Evolutionary conservation across 768 basidiomycete species (phyloP), one percentile per base, ranked within the genome.

Genomic region (Boletus reticulatus): DNA sequence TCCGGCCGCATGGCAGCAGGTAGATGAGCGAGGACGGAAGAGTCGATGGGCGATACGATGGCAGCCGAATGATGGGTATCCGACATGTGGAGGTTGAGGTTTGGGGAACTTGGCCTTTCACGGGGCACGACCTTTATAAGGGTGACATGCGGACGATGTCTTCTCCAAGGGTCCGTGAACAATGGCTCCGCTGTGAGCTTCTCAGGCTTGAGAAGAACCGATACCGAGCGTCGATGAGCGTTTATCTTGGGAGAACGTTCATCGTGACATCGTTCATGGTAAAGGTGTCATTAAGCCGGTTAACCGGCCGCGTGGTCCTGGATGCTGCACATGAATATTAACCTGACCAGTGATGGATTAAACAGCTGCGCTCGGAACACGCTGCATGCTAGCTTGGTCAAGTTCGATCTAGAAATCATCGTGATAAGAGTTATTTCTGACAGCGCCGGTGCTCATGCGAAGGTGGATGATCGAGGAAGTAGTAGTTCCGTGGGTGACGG

Each of bases 91-190:
- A 27, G 27, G 27, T 3, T 39, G n/a, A 27, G 32, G 47, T 36
- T 52, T 9, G 49, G 54, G 22, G 41, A 24, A 20, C 31, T 50
- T 29, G 7, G 8, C 36, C 42, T 34, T 44, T 20, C 31, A 53
- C 45, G 36, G 31, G 45, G 13, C 16, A 29, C 36, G 43, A 14
- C 44, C 37, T 56, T 67, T 68, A 62, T 55, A 54, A 56, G 37
- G 22, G 37, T 19, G 45, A 34, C 17, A 38, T 46, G 57, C 44
- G 31, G 17, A 48, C 60, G 42, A 50, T 8, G 45, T 6, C 32
- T 19, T 29, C 31, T 47, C 43, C 49, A 47, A 49, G 41, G 37
- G 53, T 36, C 58, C 52, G 53, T n/a, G 46, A 54, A 58, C 47
- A 46, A 52, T 47, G 36, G 41, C 52, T 45, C 27, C 22, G 27